These are phyloP conservation scores for Larix sibirica DNA, from an alignment of 83 land plant species.

Conservation along the genomic window DNA sequence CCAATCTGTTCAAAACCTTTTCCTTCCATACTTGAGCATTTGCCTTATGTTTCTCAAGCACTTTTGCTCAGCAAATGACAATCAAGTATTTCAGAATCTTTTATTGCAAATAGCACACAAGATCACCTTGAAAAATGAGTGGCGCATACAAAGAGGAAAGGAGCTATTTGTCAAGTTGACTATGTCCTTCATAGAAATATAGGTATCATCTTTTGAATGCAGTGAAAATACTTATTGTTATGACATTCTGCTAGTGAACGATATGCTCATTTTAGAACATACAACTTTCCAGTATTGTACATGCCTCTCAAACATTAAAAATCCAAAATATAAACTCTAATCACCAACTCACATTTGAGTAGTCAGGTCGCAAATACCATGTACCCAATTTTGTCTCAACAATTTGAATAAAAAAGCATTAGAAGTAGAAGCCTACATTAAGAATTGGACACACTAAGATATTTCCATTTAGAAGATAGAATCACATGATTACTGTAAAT, in stretches of 20 bases:
- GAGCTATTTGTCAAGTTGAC: conserved; percentile 73
- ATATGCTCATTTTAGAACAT: not conserved
- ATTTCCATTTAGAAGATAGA: not conserved
- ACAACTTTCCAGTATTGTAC: not conserved
- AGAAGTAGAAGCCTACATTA: not conserved
- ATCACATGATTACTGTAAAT: not conserved
- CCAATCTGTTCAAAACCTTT: no score
- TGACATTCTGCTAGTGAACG: not conserved
- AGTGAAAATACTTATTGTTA: conserved; percentile 5
- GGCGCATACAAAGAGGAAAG: conserved; percentile 97
- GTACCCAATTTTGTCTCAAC: conserved; percentile 79
- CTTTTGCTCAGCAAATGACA: not conserved
- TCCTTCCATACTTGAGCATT: no score
- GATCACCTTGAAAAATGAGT: conserved; percentile 77
- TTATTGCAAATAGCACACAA: not conserved
- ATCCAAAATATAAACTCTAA: not conserved
- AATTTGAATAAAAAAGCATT: conserved; percentile 46
- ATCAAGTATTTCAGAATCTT: not conserved
- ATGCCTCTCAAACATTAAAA: not conserved
- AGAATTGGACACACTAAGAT: not conserved
- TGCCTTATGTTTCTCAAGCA: not conserved
- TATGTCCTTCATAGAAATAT: conserved; percentile 70
- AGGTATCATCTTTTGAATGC: conserved; percentile 61
- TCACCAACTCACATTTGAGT: conserved; percentile 48
- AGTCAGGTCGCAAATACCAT: conserved; percentile 92